Percentiles rank a stretch among this genome's conserved stretches.
phyloP scores from a whole-genome alignment of 108 stramenopile species.

The Nannochloropsis oceanica region DNA sequence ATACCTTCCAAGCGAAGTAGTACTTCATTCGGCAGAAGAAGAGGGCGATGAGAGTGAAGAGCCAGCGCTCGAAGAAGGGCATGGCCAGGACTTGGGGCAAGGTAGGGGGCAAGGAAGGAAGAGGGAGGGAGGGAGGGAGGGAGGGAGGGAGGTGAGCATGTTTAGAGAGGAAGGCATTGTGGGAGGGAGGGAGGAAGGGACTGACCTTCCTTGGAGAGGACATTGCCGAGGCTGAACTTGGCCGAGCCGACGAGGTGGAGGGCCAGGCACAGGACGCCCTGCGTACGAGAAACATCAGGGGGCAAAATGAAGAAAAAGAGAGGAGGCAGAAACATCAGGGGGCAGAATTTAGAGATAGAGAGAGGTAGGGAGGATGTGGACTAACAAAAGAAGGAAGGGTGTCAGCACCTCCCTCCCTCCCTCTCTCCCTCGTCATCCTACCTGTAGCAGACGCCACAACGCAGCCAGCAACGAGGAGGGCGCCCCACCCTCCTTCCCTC shows the following conservation, averaged over 20 bases:
- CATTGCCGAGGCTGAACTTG: neutral
- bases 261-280: neutral
- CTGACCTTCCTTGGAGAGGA: neutral
- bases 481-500: neutral
- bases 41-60: constrained; percentile 59
- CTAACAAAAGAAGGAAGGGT: neutral
- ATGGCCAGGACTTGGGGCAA: constrained; percentile 43
- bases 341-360: neutral
- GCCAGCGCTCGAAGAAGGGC: constrained; percentile 50
- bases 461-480: neutral
- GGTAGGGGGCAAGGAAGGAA: neutral
- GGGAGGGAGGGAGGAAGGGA: neutral
- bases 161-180: neutral
- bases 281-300: too few species aligned
- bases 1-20: constrained; percentile 91
- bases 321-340: neutral
- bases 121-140: neutral
- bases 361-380: neutral
- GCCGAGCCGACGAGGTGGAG: neutral
- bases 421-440: neutral
- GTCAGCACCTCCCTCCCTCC: neutral
- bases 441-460: neutral
- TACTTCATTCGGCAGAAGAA: constrained; percentile 78
- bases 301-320: neutral
- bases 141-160: neutral